Evolutionary conservation across 2,329 filamentous ascomycete species (phyloP).

Genomic region (Torrubiella hemipterigena): DNA sequence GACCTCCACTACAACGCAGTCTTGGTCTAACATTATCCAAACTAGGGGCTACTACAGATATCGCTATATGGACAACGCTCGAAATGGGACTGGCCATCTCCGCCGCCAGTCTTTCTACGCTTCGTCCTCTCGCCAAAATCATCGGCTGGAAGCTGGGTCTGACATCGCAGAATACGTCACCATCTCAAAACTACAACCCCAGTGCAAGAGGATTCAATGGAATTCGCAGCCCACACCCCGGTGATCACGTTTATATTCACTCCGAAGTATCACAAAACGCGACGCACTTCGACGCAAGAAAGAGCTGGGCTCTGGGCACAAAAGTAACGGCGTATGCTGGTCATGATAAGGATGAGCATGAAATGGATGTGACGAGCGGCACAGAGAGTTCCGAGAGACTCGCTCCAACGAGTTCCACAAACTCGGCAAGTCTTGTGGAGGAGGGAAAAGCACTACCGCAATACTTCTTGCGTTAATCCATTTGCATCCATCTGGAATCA

Average conservation of each 20-base stretch:
- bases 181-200: neutral
- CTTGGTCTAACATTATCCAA: neutral
- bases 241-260: neutral
- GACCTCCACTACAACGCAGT: constrained; percentile 1
- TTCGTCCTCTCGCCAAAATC: constrained; percentile 28
- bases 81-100: constrained; percentile 36
- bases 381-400: too few species aligned
- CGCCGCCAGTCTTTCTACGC: constrained; percentile 33
- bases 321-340: neutral
- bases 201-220: neutral
- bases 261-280: neutral
- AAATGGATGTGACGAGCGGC: neutral
- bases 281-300: neutral
- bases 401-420: too few species aligned
- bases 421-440: too few species aligned
- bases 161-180: constrained; percentile 1
- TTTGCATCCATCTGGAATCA: too few species aligned
- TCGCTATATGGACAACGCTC: constrained; percentile 36
- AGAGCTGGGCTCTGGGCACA: neutral
- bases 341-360: too few species aligned
- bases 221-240: neutral
- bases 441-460: too few species aligned
- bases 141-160: constrained; percentile 20
- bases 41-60: constrained; percentile 24
- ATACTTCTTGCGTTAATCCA: too few species aligned